Conservation (phyloP, 1,284 basidiomycete species). For the Xanthoconium separans region DNA sequence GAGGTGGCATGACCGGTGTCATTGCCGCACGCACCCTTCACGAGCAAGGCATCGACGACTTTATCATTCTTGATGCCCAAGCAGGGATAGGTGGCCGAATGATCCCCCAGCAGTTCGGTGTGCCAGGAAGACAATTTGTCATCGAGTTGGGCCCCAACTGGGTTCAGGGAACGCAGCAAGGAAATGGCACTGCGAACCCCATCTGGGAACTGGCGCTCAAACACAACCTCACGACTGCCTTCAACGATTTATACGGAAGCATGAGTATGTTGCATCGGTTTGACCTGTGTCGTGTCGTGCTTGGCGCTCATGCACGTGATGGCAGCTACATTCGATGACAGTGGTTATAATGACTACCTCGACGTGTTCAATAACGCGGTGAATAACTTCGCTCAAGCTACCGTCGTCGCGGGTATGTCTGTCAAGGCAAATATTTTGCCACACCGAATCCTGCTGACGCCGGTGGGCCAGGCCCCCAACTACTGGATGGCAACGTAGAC, state of each 20-base stretch:
- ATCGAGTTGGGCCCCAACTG: constrained; percentile 70
- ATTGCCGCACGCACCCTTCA: constrained; percentile 64
- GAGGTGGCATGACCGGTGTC: constrained; percentile 66
- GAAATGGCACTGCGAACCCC: constrained; percentile 55
- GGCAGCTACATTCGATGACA: constrained; percentile 51
- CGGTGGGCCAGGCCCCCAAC: constrained; percentile 38
- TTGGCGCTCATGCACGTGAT: background rate
- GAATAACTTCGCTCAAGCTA: constrained; percentile 43
- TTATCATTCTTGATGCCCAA: constrained; percentile 61
- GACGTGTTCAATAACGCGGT: constrained; percentile 42
- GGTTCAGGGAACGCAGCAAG: constrained; percentile 65
- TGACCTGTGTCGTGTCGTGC: background rate
- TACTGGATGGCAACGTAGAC: constrained; percentile 46
- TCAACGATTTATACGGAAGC: constrained; percentile 48
- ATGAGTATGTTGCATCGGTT: constrained; percentile 41
- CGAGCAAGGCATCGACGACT: constrained; percentile 55
- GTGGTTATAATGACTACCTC: constrained; percentile 46
- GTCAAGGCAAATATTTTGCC: accelerated
- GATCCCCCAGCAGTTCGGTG: constrained; percentile 46
- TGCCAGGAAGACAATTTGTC: constrained; percentile 35
- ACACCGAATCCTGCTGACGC: background rate
- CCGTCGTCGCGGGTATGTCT: constrained; percentile 42
- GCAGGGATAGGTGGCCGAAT: constrained; percentile 62
- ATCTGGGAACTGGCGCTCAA: constrained; percentile 60
- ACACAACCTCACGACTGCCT: constrained; percentile 48